Conservation (phyloP, 345 rosid genomes). For the Gossypium turneri region DNA sequence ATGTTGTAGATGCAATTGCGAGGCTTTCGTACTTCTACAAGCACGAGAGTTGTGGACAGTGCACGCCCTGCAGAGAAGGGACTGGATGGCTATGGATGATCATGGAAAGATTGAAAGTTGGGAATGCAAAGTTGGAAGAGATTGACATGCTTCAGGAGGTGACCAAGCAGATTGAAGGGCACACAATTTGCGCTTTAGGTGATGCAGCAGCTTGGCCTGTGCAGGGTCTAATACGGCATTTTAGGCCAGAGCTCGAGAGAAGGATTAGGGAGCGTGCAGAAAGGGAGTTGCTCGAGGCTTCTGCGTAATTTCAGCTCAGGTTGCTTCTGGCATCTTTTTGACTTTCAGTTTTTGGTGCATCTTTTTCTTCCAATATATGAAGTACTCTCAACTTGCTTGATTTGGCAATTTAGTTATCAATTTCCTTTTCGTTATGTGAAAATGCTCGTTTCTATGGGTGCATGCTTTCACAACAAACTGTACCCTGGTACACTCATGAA, state of each 20-base stretch:
- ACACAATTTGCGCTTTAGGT: conserved; percentile 96
- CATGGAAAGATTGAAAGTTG: conserved; percentile 95
- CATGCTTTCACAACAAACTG: neutral
- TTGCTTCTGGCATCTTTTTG: conserved; percentile 1
- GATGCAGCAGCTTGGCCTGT: conserved; percentile 99
- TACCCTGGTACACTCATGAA: neutral
- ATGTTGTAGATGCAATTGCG: conserved; percentile 94
- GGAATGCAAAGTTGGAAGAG: conserved; percentile 57
- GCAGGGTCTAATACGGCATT: conserved; percentile 90
- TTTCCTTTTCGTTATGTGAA: neutral
- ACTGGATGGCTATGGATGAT: conserved; percentile 99
- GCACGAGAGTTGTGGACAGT: conserved; percentile 98
- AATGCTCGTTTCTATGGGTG: neutral
- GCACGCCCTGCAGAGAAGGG: conserved; percentile 98
- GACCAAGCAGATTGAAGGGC: conserved; percentile 97
- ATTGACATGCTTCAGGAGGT: conserved; percentile 77
- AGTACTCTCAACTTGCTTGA: neutral
- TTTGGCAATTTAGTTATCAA: neutral
- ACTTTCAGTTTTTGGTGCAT: neutral
- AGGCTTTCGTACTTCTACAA: conserved; percentile 97
- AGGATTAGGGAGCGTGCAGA: conserved; percentile 84
- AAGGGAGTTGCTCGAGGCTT: conserved; percentile 82
- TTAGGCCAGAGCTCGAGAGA: conserved; percentile 98
- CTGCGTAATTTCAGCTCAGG: conserved; percentile 49
- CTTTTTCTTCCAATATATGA: neutral